Percentiles rank a stretch among this genome's conserved stretches.
These are phyloP conservation scores for Peronosclerospora sorghi DNA, from an alignment of 352 stramenopile genomes.

Conservation along the genomic window DNA sequence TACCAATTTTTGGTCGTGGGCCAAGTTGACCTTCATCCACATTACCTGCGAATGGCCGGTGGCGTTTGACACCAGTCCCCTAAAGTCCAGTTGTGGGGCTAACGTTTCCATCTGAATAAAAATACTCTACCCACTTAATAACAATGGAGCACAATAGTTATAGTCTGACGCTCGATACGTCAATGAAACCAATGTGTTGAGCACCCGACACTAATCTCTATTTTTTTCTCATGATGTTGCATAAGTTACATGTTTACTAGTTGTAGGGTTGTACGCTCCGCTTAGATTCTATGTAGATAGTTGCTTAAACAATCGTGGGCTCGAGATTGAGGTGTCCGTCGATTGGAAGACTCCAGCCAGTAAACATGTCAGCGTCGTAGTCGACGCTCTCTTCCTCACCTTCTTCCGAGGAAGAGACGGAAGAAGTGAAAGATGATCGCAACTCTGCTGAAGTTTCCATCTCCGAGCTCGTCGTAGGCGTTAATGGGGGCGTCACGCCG, in stretches of 20 bases:
- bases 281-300: constrained; percentile 15
- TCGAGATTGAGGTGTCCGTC: constrained; percentile 16
- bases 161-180: neutral
- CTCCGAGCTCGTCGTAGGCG: constrained; percentile 17
- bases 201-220: constrained; percentile 11
- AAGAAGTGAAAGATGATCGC: constrained; percentile 16
- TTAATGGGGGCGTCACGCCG: constrained; percentile 13
- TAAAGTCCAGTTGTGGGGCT: too few species aligned
- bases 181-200: neutral
- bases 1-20: neutral
- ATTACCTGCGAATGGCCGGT: too few species aligned
- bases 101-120: too few species aligned
- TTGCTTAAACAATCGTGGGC: constrained; percentile 14
- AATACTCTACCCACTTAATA: too few species aligned
- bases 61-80: too few species aligned
- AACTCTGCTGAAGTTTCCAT: constrained; percentile 11
- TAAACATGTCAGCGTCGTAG: constrained; percentile 12
- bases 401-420: constrained; percentile 21
- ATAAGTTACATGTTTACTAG: constrained; percentile 12
- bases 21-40: neutral
- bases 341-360: constrained; percentile 14
- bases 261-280: constrained; percentile 1
- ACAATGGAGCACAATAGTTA: neutral
- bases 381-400: constrained; percentile 16
- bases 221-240: neutral